Conservation (phyloP, 129 eudicot species). For the Cynara cardunculus region DNA sequence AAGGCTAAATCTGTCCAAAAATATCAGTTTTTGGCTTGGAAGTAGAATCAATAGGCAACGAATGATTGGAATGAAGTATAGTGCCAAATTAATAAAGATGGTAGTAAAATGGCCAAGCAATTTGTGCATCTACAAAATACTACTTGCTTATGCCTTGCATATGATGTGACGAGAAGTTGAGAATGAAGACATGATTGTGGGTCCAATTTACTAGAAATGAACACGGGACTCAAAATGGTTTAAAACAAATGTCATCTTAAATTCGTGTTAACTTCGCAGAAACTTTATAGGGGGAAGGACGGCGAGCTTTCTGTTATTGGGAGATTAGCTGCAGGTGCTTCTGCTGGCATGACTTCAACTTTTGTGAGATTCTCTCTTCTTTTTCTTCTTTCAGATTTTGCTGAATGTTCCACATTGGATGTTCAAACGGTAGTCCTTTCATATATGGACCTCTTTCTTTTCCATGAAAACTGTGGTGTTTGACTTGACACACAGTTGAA, state of each 20-base stretch:
- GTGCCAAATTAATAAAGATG: neutral
- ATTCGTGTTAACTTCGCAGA: conserved; percentile 39
- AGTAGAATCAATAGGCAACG: neutral
- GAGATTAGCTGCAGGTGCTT: conserved; percentile 98
- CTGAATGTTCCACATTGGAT: neutral
- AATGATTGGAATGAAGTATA: neutral
- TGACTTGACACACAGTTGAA: neutral
- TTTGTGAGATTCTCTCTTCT: conserved; percentile 37
- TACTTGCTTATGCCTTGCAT: neutral
- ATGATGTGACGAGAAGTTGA: neutral
- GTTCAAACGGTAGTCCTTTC: neutral
- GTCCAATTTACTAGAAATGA: conserved; percentile 12
- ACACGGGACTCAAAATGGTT: neutral
- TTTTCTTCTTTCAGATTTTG: neutral
- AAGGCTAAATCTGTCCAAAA: neutral
- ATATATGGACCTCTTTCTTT: neutral
- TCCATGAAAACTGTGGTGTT: neutral
- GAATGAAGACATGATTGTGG: neutral
- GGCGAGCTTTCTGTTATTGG: conserved; percentile 88
- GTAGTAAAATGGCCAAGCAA: neutral
- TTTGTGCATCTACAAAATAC: neutral
- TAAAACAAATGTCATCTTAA: neutral
- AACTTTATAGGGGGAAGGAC: conserved; percentile 66
- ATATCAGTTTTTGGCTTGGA: neutral
- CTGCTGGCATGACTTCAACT: conserved; percentile 98